Conservation (phyloP, 192 early-diverging fungal species). For the Coemansia sp. region DNA sequence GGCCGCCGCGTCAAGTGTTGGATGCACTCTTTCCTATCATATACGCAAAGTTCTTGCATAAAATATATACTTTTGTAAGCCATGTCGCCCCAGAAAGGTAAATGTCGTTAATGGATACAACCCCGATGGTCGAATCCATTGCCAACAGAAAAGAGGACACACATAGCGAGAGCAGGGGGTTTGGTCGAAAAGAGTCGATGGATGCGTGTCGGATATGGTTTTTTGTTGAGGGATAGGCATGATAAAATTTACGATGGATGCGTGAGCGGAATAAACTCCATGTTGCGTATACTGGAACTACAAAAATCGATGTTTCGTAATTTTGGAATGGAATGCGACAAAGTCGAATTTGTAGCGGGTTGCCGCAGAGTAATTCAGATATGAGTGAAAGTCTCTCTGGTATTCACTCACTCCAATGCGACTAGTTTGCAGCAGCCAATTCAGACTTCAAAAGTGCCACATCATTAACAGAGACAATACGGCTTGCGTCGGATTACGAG, state of each 20-base stretch:
- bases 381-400: neutral
- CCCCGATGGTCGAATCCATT: constrained; percentile 11
- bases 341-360: neutral
- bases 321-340: neutral
- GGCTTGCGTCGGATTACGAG: no score
- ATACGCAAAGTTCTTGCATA: constrained; percentile 21
- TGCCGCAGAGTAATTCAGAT: neutral
- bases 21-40: constrained; percentile 25
- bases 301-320: neutral
- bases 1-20: neutral
- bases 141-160: neutral
- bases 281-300: no score
- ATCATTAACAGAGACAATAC: no score
- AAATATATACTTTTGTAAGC: constrained; percentile 15
- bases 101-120: constrained; percentile 13
- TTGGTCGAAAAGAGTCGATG: constrained; percentile 1
- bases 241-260: constrained; percentile 1
- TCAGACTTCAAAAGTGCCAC: neutral
- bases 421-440: neutral
- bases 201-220: neutral
- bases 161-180: neutral
- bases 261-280: neutral
- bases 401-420: no score
- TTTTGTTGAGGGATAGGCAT: neutral
- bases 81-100: constrained; percentile 51